Evolutionary conservation across 164 flowering plant genomes (phyloP), one percentile per base, ranked within the genome.

Genomic region (Paratinospora sagittata): DNA sequence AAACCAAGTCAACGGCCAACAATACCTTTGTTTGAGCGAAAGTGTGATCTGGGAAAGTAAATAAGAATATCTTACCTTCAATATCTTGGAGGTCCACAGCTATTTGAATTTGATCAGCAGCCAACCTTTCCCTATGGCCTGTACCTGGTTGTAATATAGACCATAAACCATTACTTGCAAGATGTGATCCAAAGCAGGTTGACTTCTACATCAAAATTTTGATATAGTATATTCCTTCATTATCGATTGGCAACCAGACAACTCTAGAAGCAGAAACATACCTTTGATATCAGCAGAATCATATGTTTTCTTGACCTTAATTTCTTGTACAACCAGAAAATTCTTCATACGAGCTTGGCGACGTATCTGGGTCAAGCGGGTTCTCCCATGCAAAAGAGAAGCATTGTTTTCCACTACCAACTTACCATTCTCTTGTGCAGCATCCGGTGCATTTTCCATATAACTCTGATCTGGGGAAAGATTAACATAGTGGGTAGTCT

Each of bases 281-380:
- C 34, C 60, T 60, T 70, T 21, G 26, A 7, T 26, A 9, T 23
- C 64, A 7, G 60, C 64, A 69, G 19, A 43, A 21, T 30, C 63
- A 57, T 6, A 45, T 37, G 16, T 37, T 14, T 24, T 11, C 13
- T 39, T 14, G 12, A 37, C 49, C 26, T 57, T 23, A n/a, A 43
- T 67, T 33, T 45, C 57, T 27, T 19, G 41, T 24, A 57, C 74
- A 10, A 37, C 8, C 36, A 34, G 52, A 72, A 12, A 33, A 37
- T 65, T 72, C 37, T 23, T 34, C 19, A 37, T 21, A 33, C 55
- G 65, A 57, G 74, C 69, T 36, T 52, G 47, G 52, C 37, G 55
- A 24, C 69, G 47, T 3, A 72, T 8, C 47, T 52, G 70, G 63
- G 63, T 72, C 64, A 65, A 64, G 55, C 65, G 70, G 27, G 39